Conservation (phyloP, 352 stramenopile genomes). For the Peronospora tabacina region DNA sequence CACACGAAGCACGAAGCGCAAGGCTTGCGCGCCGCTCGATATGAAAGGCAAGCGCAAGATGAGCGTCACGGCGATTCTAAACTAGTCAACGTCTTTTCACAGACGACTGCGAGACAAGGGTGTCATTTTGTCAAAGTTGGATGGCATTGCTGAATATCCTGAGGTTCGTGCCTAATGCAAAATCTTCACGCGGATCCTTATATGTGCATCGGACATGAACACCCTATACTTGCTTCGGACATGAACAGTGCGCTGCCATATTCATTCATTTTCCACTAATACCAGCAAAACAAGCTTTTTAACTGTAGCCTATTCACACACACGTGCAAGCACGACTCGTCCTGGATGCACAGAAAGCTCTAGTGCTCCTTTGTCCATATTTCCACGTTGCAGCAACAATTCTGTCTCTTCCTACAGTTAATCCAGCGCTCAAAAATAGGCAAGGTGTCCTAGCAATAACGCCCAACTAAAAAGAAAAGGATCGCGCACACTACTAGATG, state of each 20-base stretch:
- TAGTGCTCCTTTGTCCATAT: slow-evolving; percentile 19
- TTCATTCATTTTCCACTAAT: slow-evolving; percentile 18
- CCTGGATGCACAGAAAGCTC: slow-evolving; percentile 22
- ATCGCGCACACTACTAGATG: slow-evolving; percentile 81
- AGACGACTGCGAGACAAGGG: slow-evolving; percentile 5
- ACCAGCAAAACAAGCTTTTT: slow-evolving; percentile 18
- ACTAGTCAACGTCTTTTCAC: slow-evolving; percentile 31
- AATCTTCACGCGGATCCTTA: no score
- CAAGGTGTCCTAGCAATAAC: slow-evolving; percentile 56
- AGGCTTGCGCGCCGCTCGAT: slow-evolving; percentile 53
- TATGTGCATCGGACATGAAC: background rate
- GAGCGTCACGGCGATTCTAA: slow-evolving; percentile 84
- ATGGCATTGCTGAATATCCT: slow-evolving; percentile 6
- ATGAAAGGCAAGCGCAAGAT: slow-evolving; percentile 79
- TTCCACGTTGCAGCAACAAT: slow-evolving; percentile 15
- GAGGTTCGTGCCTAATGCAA: slow-evolving; percentile 18
- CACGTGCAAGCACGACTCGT: slow-evolving; percentile 9
- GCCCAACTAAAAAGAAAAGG: slow-evolving; percentile 86
- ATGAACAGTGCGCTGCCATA: background rate
- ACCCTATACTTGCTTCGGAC: background rate
- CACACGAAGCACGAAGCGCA: slow-evolving; percentile 46
- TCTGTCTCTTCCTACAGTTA: slow-evolving; percentile 11
- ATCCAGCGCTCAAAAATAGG: slow-evolving; percentile 8
- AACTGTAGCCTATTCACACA: slow-evolving; percentile 10
- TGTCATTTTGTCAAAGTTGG: slow-evolving; percentile 6